Conservation (phyloP, 345 rosid species). For the Combretum micranthum region DNA sequence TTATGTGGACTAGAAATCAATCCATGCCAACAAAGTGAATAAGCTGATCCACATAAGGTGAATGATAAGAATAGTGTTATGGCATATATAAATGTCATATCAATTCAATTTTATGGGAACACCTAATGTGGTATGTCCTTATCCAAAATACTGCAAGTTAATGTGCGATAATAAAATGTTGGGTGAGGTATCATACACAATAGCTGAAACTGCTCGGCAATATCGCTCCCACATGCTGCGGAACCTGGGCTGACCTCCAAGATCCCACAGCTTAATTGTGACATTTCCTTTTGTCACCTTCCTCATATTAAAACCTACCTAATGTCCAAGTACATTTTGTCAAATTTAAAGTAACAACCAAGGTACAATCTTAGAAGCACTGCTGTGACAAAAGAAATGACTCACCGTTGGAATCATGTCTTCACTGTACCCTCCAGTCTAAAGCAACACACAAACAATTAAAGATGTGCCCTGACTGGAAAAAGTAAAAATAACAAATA, state of each 20-base stretch:
- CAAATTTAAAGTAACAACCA: not conserved
- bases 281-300: slow-evolving; percentile 96
- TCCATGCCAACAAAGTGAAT: no score
- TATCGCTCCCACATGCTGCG: slow-evolving; percentile 98
- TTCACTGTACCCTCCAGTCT: slow-evolving; percentile 90
- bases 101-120: no score
- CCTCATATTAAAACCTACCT: slow-evolving; percentile 97
- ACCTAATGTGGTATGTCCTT: no score
- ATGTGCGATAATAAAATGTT: not conserved
- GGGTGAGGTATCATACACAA: slow-evolving; percentile 40
- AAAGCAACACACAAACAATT: slow-evolving; percentile 15
- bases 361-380: slow-evolving; percentile 3
- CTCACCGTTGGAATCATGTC: slow-evolving; percentile 87
- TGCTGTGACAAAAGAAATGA: slow-evolving; percentile 8
- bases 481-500: slow-evolving; percentile 6
- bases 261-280: slow-evolving; percentile 93
- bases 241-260: slow-evolving; percentile 92
- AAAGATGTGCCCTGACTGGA: slow-evolving; percentile 7
- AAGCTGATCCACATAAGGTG: no score
- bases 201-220: slow-evolving; percentile 85
- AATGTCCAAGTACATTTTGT: not conserved
- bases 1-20: no score
- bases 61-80: no score
- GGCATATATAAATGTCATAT: no score
- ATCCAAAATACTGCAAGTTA: not conserved